Base-by-base conservation (phyloP, 208 protist genomes). In the Trypanosoma lewisi region DNA sequence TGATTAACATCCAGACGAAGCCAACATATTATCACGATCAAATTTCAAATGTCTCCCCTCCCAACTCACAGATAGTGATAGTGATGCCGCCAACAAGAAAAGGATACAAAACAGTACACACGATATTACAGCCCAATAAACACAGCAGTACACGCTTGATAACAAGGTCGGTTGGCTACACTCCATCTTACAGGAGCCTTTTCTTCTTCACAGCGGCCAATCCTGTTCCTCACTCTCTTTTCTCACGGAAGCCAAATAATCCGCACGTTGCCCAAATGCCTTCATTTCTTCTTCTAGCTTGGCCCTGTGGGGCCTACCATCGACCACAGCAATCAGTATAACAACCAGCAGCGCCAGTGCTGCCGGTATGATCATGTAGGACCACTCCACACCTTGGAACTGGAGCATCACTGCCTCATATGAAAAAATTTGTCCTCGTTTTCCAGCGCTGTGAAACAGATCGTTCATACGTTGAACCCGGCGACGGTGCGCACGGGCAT, bases 321-420 rank as follows among this genome's bases (percentile, higher is more conserved):
- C 56, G 1, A 36, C 62, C 31, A 72, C 25, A 51, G 21, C 52
- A 42, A 72, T 72, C 41, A 58, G 4, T 1, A 72, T 5, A 36
- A 75, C 49, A 0, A 70, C 21, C 19, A 61, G n/a, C 39, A 61
- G 7, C 27, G 55, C 55, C 41, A 61, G 39, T 23, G 39, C 6
- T 0, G 73, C 57, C 12, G 78, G 78, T 25, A 83, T 0, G 2
- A 83, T 17, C n/a, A 75, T 36, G 57, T 76, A 83, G 14, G 73
- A 68, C 78, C 78, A 83, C 41, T 75, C 78, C 16, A 74, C 25
- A 14, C 59, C 73, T 0, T 59, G 45, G 27, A 63, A 73, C 25
- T 83, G 73, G 34, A 79, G 51, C 1, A 36, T 73, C 28, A 78
- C 31, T 4, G 63, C 77, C 12, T 83, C 61, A 37, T 55, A 28